phyloP scores from a whole-genome alignment of 202 grass and related monocot species.

The Cymbopogon flexuosus region DNA sequence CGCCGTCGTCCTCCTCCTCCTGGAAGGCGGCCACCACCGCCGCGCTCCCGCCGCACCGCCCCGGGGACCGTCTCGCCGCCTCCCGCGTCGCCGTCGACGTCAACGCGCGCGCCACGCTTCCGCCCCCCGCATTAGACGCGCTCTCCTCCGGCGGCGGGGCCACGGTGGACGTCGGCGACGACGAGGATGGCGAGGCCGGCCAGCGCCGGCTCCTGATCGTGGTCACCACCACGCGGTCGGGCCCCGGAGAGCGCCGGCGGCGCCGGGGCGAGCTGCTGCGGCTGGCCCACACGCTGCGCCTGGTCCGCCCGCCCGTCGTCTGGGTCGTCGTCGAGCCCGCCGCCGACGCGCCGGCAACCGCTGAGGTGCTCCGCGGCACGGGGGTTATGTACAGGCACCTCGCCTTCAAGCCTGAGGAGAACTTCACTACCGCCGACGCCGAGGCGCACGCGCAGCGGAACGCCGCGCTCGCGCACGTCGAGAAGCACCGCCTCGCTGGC shows the following conservation, averaged over 20 bases:
- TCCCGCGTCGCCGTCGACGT: constrained; percentile 25
- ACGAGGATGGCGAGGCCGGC: not conserved
- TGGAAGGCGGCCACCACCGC: constrained; percentile 24
- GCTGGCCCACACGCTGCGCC: constrained; percentile 64
- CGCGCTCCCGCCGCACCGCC: not conserved
- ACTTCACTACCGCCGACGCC: constrained; percentile 61
- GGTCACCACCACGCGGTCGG: constrained; percentile 64
- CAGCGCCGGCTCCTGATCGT: constrained; percentile 54
- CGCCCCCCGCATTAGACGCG: not conserved
- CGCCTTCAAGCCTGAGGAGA: constrained; percentile 77
- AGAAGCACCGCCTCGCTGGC: constrained; percentile 78
- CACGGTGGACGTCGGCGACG: constrained; percentile 39
- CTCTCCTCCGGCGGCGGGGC: constrained; percentile 24
- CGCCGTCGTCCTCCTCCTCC: constrained; percentile 57
- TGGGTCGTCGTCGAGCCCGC: constrained; percentile 85
- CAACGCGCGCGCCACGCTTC: not conserved
- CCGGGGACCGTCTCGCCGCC: constrained; percentile 18
- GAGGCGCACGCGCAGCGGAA: constrained; percentile 90
- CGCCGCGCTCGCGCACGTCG: constrained; percentile 81
- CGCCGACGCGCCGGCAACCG: constrained; percentile 48
- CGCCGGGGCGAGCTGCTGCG: constrained; percentile 55
- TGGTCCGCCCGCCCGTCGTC: constrained; percentile 68
- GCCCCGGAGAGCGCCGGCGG: constrained; percentile 27
- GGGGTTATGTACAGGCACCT: constrained; percentile 95
- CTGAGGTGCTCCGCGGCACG: constrained; percentile 66